Evolutionary conservation across 208 protist genomes (phyloP), one percentile per base, ranked within the genome.

Genomic region (Zelonia costaricensis): DNA sequence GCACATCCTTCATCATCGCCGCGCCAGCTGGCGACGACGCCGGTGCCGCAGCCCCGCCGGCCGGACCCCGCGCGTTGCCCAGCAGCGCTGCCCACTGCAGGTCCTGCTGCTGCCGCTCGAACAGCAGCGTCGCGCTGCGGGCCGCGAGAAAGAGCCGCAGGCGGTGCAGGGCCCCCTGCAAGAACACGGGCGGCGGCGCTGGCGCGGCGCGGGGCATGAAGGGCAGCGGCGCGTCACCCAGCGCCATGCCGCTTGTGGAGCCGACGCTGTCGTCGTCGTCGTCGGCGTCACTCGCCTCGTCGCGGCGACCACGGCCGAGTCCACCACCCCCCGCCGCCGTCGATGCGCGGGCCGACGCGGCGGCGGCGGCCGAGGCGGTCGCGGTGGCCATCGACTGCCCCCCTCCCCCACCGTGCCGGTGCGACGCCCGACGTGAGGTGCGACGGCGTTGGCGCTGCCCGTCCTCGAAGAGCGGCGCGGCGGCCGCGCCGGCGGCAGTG

Each of bases 71-170:
- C 1, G 30, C 38, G 12, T 45, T 13, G 46, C 40, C 22, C 7
- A 69, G 54, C 18, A 70, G 62, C 43, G 62, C 12, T 3, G 47
- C 42, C 62, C 69, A 70, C 44, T 65, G 52, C 16, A 42, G 15
- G 46, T 67, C 61, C 36, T 74, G 58, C 40, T 62, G 68, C n/a
- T 36, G 31, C 8, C 45, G 25, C 38, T 74, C 68, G 54, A 62
- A 73, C 51, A 52, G 40, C 51, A 73, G 35, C 52, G 28, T 73
- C 16, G 57, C 66, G 44, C 30, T 65, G 18, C 66, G 66, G 16
- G 43, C 58, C 2, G 49, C 66, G 20, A 66, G 52, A 12, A 66
- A 43, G 20, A 73, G 58, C 20, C 58, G 58, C 1, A 73, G 52
- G 15, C 47, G 36, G 13, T 61, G 39, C 13, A 73, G 58, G 0